phyloP scores from a whole-genome alignment of 768 basidiomycete species.

The Psilocybe cyanescens region DNA sequence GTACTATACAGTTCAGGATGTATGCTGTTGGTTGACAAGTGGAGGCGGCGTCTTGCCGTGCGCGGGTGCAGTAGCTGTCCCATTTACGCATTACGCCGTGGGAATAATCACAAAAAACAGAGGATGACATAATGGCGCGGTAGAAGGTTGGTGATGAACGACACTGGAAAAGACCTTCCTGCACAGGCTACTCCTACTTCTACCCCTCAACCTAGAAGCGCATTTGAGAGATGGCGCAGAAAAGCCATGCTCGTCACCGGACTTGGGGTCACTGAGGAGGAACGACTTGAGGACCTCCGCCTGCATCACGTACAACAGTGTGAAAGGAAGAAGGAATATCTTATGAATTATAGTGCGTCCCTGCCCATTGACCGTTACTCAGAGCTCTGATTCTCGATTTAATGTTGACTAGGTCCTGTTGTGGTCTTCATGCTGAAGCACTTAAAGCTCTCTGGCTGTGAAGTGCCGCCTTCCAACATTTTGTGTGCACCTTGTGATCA shows the following conservation, averaged over 20 bases:
- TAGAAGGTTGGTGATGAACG: slow-evolving; percentile 26
- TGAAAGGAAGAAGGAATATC: slow-evolving; percentile 69
- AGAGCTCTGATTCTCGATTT: not conserved
- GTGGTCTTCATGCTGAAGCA: slow-evolving; percentile 94
- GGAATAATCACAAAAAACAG: slow-evolving; percentile 16
- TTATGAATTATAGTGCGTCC: slow-evolving; percentile 71
- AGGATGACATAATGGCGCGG: not conserved
- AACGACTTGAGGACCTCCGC: slow-evolving; percentile 43
- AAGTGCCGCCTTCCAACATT: slow-evolving; percentile 73
- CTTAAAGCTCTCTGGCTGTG: slow-evolving; percentile 73
- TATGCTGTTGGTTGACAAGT: not conserved
- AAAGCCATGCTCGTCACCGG: slow-evolving; percentile 51
- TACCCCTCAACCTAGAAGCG: slow-evolving; percentile 21
- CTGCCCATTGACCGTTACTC: slow-evolving; percentile 10
- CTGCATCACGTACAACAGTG: slow-evolving; percentile 47
- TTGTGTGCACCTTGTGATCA: slow-evolving; percentile 84
- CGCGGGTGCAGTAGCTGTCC: not conserved
- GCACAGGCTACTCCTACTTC: slow-evolving; percentile 23
- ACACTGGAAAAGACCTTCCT: slow-evolving; percentile 23
- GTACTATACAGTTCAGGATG: not conserved
- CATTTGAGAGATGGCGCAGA: slow-evolving; percentile 54
- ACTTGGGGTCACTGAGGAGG: slow-evolving; percentile 49
- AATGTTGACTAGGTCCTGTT: slow-evolving; percentile 65
- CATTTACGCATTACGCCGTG: slow-evolving; percentile 18
- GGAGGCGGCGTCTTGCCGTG: not conserved